A percentile compares a stretch with the other conserved stretches of the same genome.
Conservation (phyloP, 108 stramenopile species). For the Skeletonema potamos region DNA sequence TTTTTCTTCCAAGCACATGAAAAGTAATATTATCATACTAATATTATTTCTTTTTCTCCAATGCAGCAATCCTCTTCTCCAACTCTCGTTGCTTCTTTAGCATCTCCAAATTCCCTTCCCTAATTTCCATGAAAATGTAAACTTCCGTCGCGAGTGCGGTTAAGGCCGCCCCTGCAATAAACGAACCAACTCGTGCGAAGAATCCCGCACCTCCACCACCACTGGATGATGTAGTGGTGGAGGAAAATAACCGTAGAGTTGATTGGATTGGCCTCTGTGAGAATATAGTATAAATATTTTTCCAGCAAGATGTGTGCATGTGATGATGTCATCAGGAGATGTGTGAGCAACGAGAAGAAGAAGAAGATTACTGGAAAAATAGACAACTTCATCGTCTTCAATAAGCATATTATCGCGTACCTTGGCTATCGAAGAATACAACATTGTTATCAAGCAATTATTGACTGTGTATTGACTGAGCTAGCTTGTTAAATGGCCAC, state of each 20-base stretch:
- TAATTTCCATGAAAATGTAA: slow-evolving; percentile 74
- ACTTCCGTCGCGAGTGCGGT: slow-evolving; percentile 73
- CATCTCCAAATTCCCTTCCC: slow-evolving; percentile 70
- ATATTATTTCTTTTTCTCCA: slow-evolving; percentile 56
- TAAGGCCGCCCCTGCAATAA: slow-evolving; percentile 79
- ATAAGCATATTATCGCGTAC: no score
- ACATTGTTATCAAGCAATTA: no score
- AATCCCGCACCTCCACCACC: slow-evolving; percentile 41
- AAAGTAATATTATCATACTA: not conserved
- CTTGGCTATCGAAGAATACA: no score
- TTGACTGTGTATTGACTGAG: no score
- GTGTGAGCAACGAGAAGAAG: not conserved
- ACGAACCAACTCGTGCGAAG: slow-evolving; percentile 50
- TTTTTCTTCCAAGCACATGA: no score
- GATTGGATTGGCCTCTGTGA: slow-evolving; percentile 8
- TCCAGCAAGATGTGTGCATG: not conserved
- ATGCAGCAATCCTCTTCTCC: slow-evolving; percentile 62
- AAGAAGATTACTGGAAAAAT: no score
- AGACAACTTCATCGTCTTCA: no score
- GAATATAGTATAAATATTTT: not conserved
- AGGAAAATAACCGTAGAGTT: slow-evolving; percentile 1
- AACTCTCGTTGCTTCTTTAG: slow-evolving; percentile 72
- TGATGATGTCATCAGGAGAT: not conserved
- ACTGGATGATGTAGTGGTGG: slow-evolving; percentile 8
- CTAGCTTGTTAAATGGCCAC: no score